Evolutionary conservation across 495 filamentous ascomycete genomes (phyloP).

Genomic region (Aspergillus ostianus): DNA sequence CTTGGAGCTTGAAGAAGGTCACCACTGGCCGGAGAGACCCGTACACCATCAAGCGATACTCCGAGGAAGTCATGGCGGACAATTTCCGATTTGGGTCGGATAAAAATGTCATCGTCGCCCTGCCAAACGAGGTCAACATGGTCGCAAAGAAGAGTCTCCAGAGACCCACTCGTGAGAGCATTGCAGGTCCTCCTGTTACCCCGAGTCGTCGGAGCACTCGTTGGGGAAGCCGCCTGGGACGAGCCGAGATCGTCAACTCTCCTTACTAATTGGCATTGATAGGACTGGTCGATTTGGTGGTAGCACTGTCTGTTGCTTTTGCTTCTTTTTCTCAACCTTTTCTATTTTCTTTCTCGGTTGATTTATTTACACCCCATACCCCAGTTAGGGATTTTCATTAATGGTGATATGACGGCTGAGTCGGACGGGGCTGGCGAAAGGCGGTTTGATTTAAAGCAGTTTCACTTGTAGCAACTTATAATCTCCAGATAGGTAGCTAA

Average conservation of each 20-base stretch:
- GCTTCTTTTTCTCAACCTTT: slow-evolving; percentile 28
- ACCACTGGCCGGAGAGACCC: slow-evolving; percentile 74
- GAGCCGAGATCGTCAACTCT: slow-evolving; percentile 80
- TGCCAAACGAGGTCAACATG: slow-evolving; percentile 98
- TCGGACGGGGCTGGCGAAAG: slow-evolving; percentile 6
- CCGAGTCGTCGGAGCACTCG: slow-evolving; percentile 47
- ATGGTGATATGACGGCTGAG: slow-evolving; percentile 3
- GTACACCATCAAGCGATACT: slow-evolving; percentile 94
- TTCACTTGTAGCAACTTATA: background rate
- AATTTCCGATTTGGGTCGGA: slow-evolving; percentile 97
- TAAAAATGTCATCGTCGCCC: slow-evolving; percentile 95
- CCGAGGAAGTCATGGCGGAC: slow-evolving; percentile 95
- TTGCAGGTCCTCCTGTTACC: slow-evolving; percentile 64
- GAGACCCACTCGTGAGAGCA: slow-evolving; percentile 90
- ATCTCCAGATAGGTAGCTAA: slow-evolving; percentile 15
- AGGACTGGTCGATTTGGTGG: slow-evolving; percentile 9
- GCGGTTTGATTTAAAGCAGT: background rate
- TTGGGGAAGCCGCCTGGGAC: slow-evolving; percentile 57
- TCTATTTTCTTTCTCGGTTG: slow-evolving; percentile 13
- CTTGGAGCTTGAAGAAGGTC: slow-evolving; percentile 92
- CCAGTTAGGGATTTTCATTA: background rate
- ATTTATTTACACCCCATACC: slow-evolving; percentile 3
- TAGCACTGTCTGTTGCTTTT: slow-evolving; percentile 27
- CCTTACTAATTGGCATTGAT: slow-evolving; percentile 57
- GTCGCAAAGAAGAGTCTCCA: slow-evolving; percentile 79